These are phyloP conservation scores for Trametes versicolor DNA, from an alignment of 1,284 basidiomycete genomes.

Conservation along the genomic window DNA sequence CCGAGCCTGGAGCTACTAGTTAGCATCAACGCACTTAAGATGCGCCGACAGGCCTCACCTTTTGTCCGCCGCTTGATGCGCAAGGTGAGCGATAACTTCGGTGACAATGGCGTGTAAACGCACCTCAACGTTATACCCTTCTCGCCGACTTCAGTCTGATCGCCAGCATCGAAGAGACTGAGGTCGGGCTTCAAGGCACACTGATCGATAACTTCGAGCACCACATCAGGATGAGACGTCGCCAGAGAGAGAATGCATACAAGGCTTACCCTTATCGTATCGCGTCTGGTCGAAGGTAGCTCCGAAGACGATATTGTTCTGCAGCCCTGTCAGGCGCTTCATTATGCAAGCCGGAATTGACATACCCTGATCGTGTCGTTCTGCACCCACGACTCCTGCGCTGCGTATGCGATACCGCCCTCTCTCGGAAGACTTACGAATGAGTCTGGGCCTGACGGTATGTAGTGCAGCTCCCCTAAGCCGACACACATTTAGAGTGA, in stretches of 20 bases:
- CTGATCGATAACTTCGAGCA: conserved; percentile 62
- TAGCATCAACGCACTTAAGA: neutral
- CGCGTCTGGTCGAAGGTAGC: conserved; percentile 53
- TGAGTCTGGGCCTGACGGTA: conserved; percentile 60
- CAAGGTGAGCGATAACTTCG: neutral
- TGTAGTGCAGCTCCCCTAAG: conserved; percentile 68
- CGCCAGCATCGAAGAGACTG: conserved; percentile 75
- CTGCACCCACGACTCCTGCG: conserved; percentile 82
- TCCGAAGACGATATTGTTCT: conserved; percentile 58
- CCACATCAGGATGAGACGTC: conserved; percentile 29
- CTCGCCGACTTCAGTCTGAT: conserved; percentile 77
- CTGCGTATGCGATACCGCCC: conserved; percentile 76
- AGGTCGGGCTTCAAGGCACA: conserved; percentile 74
- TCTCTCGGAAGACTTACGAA: conserved; percentile 73
- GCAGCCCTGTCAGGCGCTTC: neutral
- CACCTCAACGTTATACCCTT: conserved; percentile 51
- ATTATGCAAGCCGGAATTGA: neutral
- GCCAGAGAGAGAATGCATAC: too few species aligned
- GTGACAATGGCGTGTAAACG: conserved; percentile 35
- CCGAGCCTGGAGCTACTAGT: conserved; percentile 53
- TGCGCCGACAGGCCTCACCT: neutral
- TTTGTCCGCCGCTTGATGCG: conserved; percentile 66
- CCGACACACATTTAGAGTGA: neutral
- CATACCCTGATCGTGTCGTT: conserved; percentile 59
- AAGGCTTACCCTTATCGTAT: conserved; percentile 53